A percentile compares a stretch with the other conserved stretches of the same genome.
Evolutionary conservation across 305 asterid genomes (phyloP).

Genomic region (Withania somnifera): DNA sequence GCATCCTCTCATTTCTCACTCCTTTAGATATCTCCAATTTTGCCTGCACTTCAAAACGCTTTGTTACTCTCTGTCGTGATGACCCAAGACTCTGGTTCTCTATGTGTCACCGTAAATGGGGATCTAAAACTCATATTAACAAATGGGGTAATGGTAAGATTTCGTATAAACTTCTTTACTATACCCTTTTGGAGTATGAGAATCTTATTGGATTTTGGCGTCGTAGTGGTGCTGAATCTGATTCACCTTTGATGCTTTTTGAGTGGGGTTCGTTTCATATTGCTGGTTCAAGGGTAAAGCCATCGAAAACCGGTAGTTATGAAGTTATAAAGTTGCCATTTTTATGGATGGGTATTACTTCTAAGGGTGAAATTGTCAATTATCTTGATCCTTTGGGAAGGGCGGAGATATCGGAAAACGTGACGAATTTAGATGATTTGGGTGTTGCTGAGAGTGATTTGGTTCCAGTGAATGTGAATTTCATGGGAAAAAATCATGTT

Average conservation of each 20-base stretch:
- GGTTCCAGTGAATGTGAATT: conserved; percentile 54
- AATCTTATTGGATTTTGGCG: conserved; percentile 91
- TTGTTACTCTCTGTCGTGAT: conserved; percentile 49
- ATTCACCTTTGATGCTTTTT: conserved; percentile 47
- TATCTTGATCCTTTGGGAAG: conserved; percentile 61
- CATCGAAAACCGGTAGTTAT: conserved; percentile 41
- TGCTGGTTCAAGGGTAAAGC: conserved; percentile 58
- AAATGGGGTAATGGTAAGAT: conserved; percentile 66
- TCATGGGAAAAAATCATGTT: conserved; percentile 51
- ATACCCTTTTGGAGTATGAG: conserved; percentile 47
- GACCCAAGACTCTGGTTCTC: conserved; percentile 79
- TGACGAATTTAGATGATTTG: conserved; percentile 25
- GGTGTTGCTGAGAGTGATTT: conserved; percentile 33
- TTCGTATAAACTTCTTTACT: conserved; percentile 50
- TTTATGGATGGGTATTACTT: conserved; percentile 50
- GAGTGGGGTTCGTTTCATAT: conserved; percentile 78
- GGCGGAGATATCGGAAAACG: conserved; percentile 24
- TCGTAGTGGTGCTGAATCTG: conserved; percentile 31
- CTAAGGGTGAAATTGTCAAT: conserved; percentile 50
- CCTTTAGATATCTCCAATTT: conserved; percentile 58
- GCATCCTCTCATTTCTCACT: conserved; percentile 68
- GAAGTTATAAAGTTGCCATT: conserved; percentile 53
- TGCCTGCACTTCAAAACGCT: conserved; percentile 68
- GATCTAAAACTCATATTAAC: conserved; percentile 56
- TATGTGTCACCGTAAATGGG: conserved; percentile 86